Conservation (phyloP, 495 filamentous ascomycete species). For the Penicillium simplicissimum region DNA sequence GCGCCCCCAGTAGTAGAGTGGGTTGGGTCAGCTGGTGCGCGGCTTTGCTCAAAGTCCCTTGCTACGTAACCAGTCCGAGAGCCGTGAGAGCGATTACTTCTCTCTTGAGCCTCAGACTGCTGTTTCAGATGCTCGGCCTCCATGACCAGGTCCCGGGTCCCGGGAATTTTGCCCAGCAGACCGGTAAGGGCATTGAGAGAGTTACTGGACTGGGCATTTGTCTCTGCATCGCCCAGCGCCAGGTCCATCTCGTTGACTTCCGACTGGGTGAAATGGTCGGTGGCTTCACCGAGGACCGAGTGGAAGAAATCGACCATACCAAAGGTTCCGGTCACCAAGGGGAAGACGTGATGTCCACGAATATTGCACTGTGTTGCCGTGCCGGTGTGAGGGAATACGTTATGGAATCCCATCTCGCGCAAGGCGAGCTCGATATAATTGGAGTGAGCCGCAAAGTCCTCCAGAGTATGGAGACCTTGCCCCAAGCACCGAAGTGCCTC, state of each 20-base stretch:
- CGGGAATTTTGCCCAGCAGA: conserved; percentile 75
- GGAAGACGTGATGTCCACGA: conserved; percentile 73
- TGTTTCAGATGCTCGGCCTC: conserved; percentile 78
- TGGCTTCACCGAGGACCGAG: conserved; percentile 93
- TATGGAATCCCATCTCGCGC: conserved; percentile 77
- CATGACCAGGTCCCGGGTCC: conserved; percentile 70
- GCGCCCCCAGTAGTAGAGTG: conserved; percentile 32
- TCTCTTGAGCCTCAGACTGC: conserved; percentile 72
- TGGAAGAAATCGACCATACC: conserved; percentile 96
- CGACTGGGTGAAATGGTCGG: conserved; percentile 91
- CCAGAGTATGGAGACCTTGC: conserved; percentile 88
- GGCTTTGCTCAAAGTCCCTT: conserved; percentile 17
- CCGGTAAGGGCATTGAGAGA: conserved; percentile 62
- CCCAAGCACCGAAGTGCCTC: conserved; percentile 89
- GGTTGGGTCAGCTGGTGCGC: conserved; percentile 14
- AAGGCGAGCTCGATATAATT: conserved; percentile 91
- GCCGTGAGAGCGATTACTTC: conserved; percentile 51
- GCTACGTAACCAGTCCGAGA: conserved; percentile 35
- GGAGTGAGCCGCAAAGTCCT: conserved; percentile 94
- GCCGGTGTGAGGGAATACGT: conserved; percentile 89
- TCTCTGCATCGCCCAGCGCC: conserved; percentile 64
- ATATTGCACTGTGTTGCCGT: conserved; percentile 69
- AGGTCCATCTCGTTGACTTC: conserved; percentile 88
- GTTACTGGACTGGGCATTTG: conserved; percentile 45
- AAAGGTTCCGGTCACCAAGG: conserved; percentile 87